These are phyloP conservation scores for Lyophyllum decastes DNA, from an alignment of 768 basidiomycete species.

Conservation along the genomic window DNA sequence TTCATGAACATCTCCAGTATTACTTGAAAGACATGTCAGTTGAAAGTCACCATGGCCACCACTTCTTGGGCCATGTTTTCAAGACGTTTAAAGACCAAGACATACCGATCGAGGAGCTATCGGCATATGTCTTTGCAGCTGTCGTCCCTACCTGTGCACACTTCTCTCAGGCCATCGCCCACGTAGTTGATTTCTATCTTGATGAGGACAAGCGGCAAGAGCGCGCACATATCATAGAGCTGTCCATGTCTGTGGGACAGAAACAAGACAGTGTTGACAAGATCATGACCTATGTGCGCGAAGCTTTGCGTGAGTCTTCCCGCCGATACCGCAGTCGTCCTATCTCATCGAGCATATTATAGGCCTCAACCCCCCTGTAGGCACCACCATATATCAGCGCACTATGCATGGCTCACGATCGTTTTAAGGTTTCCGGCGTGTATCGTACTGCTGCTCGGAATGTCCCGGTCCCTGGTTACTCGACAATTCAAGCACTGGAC, in stretches of 20 bases:
- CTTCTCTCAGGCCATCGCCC: constrained; percentile 56
- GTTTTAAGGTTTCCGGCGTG: constrained; percentile 37
- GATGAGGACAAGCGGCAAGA: constrained; percentile 34
- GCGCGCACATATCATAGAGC: constrained; percentile 39
- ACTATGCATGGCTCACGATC: constrained; percentile 2
- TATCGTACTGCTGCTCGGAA: constrained; percentile 37
- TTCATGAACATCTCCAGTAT: background rate
- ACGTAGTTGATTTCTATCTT: constrained; percentile 64
- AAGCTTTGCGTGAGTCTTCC: constrained; percentile 44
- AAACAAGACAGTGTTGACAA: constrained; percentile 23
- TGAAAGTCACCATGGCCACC: constrained; percentile 24
- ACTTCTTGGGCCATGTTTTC: constrained; percentile 33
- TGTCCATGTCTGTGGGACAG: constrained; percentile 27
- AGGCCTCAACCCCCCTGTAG: constrained; percentile 37
- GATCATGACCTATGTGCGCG: constrained; percentile 44
- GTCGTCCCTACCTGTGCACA: constrained; percentile 55
- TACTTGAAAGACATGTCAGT: constrained; percentile 10
- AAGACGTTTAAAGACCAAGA: constrained; percentile 17
- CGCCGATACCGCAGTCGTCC: background rate
- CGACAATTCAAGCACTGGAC: constrained; percentile 29
- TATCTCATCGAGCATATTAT: background rate
- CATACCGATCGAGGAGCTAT: constrained; percentile 33
- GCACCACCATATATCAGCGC: background rate
- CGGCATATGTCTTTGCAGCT: constrained; percentile 52
- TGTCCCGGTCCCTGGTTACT: constrained; percentile 21